These are phyloP conservation scores for Pseudogymnoascus sp. DNA, from an alignment of 2,329 filamentous ascomycete genomes.

Conservation along the genomic window DNA sequence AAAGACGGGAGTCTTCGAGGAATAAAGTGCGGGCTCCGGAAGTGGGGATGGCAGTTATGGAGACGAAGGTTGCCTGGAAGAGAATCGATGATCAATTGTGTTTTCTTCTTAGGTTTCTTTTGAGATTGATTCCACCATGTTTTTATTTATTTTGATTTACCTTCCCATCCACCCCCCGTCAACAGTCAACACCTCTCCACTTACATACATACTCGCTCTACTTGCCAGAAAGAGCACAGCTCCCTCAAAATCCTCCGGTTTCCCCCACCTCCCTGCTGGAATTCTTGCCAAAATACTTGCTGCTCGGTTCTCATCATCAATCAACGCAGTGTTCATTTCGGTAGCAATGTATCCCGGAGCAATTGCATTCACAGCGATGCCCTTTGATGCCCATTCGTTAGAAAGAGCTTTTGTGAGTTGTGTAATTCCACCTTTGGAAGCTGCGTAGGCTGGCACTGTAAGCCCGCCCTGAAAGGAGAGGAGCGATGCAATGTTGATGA, in stretches of 20 bases:
- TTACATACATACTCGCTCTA: conserved; percentile 70
- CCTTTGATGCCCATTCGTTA: conserved; percentile 76
- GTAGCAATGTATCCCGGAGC: conserved; percentile 86
- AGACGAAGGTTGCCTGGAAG: background rate
- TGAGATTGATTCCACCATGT: background rate
- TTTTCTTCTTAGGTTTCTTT: background rate
- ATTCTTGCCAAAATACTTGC: conserved; percentile 73
- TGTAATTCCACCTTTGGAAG: conserved; percentile 72
- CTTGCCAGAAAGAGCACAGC: conserved; percentile 71
- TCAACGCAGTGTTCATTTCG: conserved; percentile 83
- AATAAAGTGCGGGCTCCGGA: background rate
- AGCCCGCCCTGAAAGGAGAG: conserved; percentile 80
- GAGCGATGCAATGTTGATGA: conserved; percentile 78
- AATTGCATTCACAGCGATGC: conserved; percentile 80
- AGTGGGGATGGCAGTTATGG: background rate
- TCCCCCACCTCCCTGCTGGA: conserved; percentile 77
- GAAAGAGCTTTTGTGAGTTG: conserved; percentile 79
- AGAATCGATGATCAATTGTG: background rate
- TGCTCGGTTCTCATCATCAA: conserved; percentile 63
- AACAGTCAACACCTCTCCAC: conserved; percentile 73
- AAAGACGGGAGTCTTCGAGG: background rate
- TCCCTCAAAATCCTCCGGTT: conserved; percentile 82
- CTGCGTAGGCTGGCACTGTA: conserved; percentile 79
- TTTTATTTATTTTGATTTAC: conserved; percentile 34
- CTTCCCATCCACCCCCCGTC: conserved; percentile 93